Evolutionary conservation across 2,329 filamentous ascomycete species (phyloP), one percentile per base, ranked within the genome.

Genomic region (Fusarium veterinarium): DNA sequence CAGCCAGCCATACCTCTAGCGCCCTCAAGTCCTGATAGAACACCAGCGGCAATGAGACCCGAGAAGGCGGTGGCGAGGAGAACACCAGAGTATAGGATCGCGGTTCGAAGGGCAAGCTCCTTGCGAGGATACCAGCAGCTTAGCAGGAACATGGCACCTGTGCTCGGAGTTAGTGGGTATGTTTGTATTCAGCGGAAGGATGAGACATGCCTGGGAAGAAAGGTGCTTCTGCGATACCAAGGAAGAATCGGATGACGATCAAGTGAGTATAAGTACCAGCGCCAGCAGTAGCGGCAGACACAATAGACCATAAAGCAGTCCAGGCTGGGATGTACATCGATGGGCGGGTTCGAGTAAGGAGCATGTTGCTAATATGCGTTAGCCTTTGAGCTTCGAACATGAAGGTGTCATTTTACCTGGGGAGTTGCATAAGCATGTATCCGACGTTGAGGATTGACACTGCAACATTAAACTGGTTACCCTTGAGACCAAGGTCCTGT

Each of bases 1-100:
- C 83, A 85, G 2, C 81, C 82, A 17, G 75, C 74, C 17, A 84
- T 67, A 2, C 82, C 81, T 23, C 69, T 61, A 4, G 55, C 61
- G 0, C 68, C 68, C 17, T 75, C 73, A 4, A 77, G 73, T 0
- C 65, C 71, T 0, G 75, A 66, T 3, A 74, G 73, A 6, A 77
- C 67, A 1, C 72, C 76, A 4, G 77, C 77, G 1, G 77, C 77
- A 35, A 78, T 76, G 2, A 78, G 69, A 4, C 77, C 76, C 0
- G 76, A 73, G 13, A 69, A 70, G 16, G 71, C 75, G 2, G 72
- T 72, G 8, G 77, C 76, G 0, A 78, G 64, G 8, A 72, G 69
- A 45, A 76, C 73, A 6, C 75, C 77, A 1, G 76, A 67, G 62
- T 78, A 77, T 8, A 78, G 60, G 6, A 78, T 55, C 1, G 75